Evolutionary conservation across 1,284 basidiomycete species (phyloP), one percentile per base, ranked within the genome.

Genomic region (Trametes sp.): DNA sequence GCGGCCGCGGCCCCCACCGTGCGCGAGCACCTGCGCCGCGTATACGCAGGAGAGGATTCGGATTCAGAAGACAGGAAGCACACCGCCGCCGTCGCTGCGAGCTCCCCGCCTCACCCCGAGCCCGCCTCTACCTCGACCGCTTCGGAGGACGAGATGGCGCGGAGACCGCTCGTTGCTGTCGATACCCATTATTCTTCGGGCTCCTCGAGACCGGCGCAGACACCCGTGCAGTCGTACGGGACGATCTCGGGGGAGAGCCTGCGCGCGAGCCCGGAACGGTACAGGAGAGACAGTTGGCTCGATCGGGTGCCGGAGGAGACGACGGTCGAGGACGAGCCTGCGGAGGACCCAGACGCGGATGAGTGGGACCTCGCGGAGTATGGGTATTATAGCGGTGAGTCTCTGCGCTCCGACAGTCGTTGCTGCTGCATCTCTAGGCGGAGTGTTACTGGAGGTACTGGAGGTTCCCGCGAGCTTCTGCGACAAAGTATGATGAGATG

Each of bases 331-430:
- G 77, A 74, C 74, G 74, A 28, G 62, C 71, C 14, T 33, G 68
- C 64, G 14, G 49, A 57, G 16, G 69, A 74, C 11, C 75, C 75
- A 9, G 73, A 83, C 42, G 29, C 23, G 13, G 58, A 67, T n/a
- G 85, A 88, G 52, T 82, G 83, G 75, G 81, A 84, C 59, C 72
- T 91, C 53, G 85, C 83, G 59, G 80, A 81, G 62, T 80, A 83
- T 54, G 89, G 89, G 1, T 71, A 89, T 35, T 90, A 88, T 68
- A 71, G 78, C 65, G 89, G 88, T 87, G 66, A 55, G 78, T 72
- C 2, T 10, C 9, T 21, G 2, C 26, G 11, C 31, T 14, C 24
- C n/a, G n/a, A n/a, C n/a, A n/a, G n/a, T n/a, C n/a, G n/a, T n/a
- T n/a, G 38, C 23, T 23, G 29, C 14, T 42, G 19, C 5, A 6